Base-by-base conservation (phyloP, 2,329 filamentous ascomycete genomes). In the Ophiostoma sp. region DNA sequence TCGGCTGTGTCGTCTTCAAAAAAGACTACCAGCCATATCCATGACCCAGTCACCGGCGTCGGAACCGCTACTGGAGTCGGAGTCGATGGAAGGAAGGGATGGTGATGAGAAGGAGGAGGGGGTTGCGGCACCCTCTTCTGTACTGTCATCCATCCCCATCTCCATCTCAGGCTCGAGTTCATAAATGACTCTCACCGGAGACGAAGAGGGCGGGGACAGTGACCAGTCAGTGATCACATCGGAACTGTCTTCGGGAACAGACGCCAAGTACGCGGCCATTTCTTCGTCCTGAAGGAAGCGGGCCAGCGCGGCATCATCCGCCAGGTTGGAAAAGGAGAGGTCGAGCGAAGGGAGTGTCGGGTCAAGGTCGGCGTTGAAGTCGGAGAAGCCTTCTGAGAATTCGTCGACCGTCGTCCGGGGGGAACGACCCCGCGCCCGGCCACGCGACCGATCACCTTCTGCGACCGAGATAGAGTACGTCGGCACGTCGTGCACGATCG, bases 251-350 rank as follows among this genome's bases (percentile, higher is more conserved):
- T 50, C 22, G 11, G 63, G 39, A 19, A 28, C 42, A 22, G 39
- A 11, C 12, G 42, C 68, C 15, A 39, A 25, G 59, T 36, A 77
- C 28, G 72, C 71, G 0, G 69, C 1, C 76, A 57, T 42, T 33
- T 28, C 73, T 59, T 77, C 33, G 3, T 77, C 76, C 33, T 79
- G 76, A 59, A 85, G 77, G 70, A 81, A 83, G 42, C 78, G 80
- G 12, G 82, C 81, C 68, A 85, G 79, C 69, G 78, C 79, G 64
- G 82, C 79, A 64, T 85, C 82, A 55, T 82, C 79, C 33, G 81
- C 82, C 36, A 85, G 79, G 61, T 83, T 82, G 9, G 83, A 81
- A 48, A 85, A 84, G 52, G 83, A 84, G 3, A 85, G 79, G n/a
- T 84, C 78, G 11, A 85, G 80, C 28, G 80, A 76, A 3, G 83